These are phyloP conservation scores for Pythium plurisporium DNA, from an alignment of 352 stramenopile species.

Conservation along the genomic window DNA sequence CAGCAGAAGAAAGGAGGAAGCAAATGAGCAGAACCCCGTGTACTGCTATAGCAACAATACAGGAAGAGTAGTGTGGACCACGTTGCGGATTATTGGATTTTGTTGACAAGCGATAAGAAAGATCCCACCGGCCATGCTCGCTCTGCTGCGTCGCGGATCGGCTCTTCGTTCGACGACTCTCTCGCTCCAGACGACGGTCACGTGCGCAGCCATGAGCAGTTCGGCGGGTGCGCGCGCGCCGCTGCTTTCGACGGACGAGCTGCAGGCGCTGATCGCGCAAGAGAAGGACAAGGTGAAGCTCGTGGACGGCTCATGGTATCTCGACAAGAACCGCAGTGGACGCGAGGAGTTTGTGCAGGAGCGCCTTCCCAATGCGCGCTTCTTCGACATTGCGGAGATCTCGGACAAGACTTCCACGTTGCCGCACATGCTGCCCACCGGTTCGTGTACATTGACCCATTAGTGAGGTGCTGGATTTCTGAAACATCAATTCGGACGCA, in stretches of 20 bases:
- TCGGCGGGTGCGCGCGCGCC: slow-evolving; percentile 27
- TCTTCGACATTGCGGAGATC: slow-evolving; percentile 92
- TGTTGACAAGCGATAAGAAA: slow-evolving; percentile 3
- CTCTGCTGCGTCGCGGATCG: slow-evolving; percentile 10
- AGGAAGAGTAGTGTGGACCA: not conserved
- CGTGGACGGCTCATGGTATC: slow-evolving; percentile 79
- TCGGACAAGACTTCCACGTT: slow-evolving; percentile 62
- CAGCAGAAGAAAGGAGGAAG: slow-evolving; percentile 29
- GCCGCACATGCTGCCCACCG: slow-evolving; percentile 80
- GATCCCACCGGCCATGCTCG: slow-evolving; percentile 1
- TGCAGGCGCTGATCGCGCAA: slow-evolving; percentile 29
- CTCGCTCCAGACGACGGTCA: slow-evolving; percentile 8
- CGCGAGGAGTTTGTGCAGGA: slow-evolving; percentile 50
- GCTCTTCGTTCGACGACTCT: slow-evolving; percentile 3
- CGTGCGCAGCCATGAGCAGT: slow-evolving; percentile 1
- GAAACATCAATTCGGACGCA: too few relatives aligned
- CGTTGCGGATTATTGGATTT: not conserved
- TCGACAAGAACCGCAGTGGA: slow-evolving; percentile 69
- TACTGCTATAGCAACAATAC: not conserved
- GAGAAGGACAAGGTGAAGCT: slow-evolving; percentile 42
- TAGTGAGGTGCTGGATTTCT: too few relatives aligned
- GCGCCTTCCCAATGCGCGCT: slow-evolving; percentile 76
- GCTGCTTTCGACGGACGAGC: slow-evolving; percentile 54
- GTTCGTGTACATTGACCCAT: too few relatives aligned
- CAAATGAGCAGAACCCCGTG: not conserved